Evolutionary conservation across 352 stramenopile species (phyloP).

Genomic region (Phytopythium mirpurense): DNA sequence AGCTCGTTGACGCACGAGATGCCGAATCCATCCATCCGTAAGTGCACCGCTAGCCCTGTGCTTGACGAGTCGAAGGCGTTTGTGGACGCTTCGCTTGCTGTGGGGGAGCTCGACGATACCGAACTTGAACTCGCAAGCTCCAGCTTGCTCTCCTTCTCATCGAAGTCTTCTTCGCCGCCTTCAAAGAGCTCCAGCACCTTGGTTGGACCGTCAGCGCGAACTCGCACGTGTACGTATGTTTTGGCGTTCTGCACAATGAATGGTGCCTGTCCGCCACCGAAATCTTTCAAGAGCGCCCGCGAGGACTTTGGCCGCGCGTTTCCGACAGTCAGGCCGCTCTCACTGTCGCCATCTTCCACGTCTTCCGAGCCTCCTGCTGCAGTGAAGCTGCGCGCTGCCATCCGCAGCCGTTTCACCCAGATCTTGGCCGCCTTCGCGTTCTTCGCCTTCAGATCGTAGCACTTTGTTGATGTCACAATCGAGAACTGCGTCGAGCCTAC

Average conservation of each 20-base stretch:
- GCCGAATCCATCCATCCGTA: constrained; percentile 72
- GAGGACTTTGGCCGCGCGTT: constrained; percentile 2
- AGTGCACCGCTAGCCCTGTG: constrained; percentile 60
- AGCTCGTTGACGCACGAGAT: constrained; percentile 86
- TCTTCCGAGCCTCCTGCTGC: not conserved
- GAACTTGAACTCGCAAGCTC: constrained; percentile 65
- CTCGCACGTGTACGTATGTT: constrained; percentile 81
- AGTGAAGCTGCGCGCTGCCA: constrained; percentile 32
- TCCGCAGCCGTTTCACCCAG: constrained; percentile 65
- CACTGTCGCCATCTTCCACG: not conserved
- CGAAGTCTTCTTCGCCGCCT: constrained; percentile 82
- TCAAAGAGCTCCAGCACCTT: constrained; percentile 90
- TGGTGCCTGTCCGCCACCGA: not conserved
- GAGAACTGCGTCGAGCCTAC: constrained; percentile 77
- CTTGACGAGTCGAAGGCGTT: constrained; percentile 62
- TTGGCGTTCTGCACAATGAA: constrained; percentile 66
- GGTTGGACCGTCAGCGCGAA: constrained; percentile 84
- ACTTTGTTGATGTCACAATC: constrained; percentile 83
- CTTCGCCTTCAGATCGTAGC: constrained; percentile 81
- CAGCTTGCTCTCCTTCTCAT: constrained; percentile 77
- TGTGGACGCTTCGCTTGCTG: constrained; percentile 67
- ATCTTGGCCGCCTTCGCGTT: constrained; percentile 59
- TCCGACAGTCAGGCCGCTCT: not conserved
- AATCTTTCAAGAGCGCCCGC: not conserved
- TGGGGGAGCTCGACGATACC: constrained; percentile 59